Evolutionary conservation across 805 yeast species (phyloP), one percentile per base, ranked within the genome.

Genomic region (Isabelozyma rhagii): DNA sequence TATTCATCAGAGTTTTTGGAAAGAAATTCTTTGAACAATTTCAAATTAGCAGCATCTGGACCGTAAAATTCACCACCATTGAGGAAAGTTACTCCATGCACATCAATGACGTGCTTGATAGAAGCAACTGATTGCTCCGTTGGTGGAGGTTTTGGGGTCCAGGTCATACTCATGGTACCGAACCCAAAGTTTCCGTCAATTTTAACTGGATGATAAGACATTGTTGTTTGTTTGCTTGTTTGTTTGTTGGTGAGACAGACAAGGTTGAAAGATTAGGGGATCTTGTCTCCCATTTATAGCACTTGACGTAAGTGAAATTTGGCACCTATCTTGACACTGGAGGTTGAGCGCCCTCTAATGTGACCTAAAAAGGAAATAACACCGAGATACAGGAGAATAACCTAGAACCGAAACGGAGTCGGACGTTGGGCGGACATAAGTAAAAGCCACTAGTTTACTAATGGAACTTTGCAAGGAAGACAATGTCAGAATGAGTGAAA

Each of bases 21-120:
- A 56, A 87, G 80, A 61, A 86, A 89, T 8, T 74, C 78, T 44
- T 77, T 70, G 40, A 88, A 63, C 49, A 81, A 74, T 56, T 77
- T 67, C 70, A 90, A 69, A 60, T 87, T 88, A 52, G 69, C 66
- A 44, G 58, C 58, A 45, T 72, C 69, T 0, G 66, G 52, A 13
- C 96, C 96, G 58, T 90, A 89, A 61, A 89, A 88, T 58, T 85
- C 94, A 51, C 94, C 94, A 27, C 82, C 83, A 60, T 89, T 89
- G 66, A 87, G 69, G 51, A 85, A 77, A 9, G 66, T 67, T 66
- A 80, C 72, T 53, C 83, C 74, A 27, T 86, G 84, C 36, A 72
- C 68, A 36, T 62, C 61, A 25, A 62, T 63, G 18, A 57, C 58
- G 44, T 55, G 55, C 49, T 80, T 75, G 62, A 90, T 71, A 2